Base-by-base conservation (phyloP, 305 asterid species). In the Stenogyne calaminthoides region DNA sequence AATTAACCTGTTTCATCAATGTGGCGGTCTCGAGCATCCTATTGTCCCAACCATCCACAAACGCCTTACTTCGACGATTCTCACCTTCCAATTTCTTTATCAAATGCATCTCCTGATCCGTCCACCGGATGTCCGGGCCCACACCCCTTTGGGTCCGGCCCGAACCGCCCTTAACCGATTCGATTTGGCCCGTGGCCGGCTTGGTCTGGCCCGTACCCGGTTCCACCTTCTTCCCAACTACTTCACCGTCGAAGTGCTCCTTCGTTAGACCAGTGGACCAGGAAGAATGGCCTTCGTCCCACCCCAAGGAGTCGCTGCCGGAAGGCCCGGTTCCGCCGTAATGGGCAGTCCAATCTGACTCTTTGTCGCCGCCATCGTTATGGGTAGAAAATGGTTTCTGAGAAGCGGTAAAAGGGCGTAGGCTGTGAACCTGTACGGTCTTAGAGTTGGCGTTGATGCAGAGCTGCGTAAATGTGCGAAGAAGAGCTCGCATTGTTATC, bases 191-290 rank as follows among this genome's bases (percentile, higher is more conserved):
- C 36, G 16, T 71, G 19, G 34, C 40, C 10, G 52, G 20, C 47
- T 46, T 20, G 3, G 14, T 57, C 11, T 6, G 63, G 16, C 7
- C 71, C 55, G 77, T 49, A 59, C 61, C 75, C 40, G 85, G 52
- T 15, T 14, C 72, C 69, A 86, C 74, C 73, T 77, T 87, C 69
- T 86, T 79, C 51, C 97, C 99, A 27, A 94, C 80, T 6, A 71
- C 87, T 78, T 90, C 93, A 14, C 99, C 99, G 55, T 85, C 97
- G 65, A 91, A 91, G 81, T 94, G 96, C 76, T 91, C 97, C 76
- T 82, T 88, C n/a, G 98, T 91, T 8, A 91, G 75, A 40, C 98
- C 97, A 54, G 96, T 87, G 42, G 96, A 87, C 98, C 99, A 94
- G 22, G 99, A 86, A n/a, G 96, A 88, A 29, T 81, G 62, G 12